Conservation (phyloP, 2,329 filamentous ascomycete genomes). For the Gaeumannomyces sp. region DNA sequence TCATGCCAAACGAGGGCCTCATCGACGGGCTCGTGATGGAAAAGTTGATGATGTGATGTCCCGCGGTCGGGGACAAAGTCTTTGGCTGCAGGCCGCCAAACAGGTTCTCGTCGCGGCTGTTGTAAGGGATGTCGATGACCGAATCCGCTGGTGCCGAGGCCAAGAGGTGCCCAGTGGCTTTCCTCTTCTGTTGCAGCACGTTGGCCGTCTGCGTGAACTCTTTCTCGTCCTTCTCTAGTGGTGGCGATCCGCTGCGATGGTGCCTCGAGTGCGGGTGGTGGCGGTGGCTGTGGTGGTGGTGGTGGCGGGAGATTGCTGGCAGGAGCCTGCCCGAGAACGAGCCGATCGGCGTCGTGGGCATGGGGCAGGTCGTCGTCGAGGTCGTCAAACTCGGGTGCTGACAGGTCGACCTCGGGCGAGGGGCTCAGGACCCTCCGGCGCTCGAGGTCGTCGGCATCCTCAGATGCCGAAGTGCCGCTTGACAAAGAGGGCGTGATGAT, state of each 20-base stretch:
- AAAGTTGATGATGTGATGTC: constrained; percentile 26
- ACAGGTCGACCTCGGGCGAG: constrained; percentile 89
- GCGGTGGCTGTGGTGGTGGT: constrained; percentile 29
- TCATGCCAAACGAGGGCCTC: constrained; percentile 39
- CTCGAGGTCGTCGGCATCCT: constrained; percentile 61
- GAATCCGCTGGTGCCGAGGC: constrained; percentile 25
- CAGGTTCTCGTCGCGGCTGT: constrained; percentile 43
- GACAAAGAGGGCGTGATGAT: constrained; percentile 83
- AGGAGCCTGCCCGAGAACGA: constrained; percentile 47
- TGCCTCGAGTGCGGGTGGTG: constrained; percentile 27
- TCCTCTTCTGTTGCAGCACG: constrained; percentile 66
- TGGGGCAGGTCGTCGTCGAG: constrained; percentile 51
- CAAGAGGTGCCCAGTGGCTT: constrained; percentile 40
- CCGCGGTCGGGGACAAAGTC: constrained; percentile 14
- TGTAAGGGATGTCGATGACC: constrained; percentile 24
- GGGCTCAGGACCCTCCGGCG: constrained; percentile 68
- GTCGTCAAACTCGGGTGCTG: constrained; percentile 78
- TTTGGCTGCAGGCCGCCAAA: constrained; percentile 40
- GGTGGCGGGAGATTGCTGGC: constrained; percentile 20
- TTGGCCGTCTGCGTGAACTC: constrained; percentile 96
- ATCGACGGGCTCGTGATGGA: constrained; percentile 51
- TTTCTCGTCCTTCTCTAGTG: constrained; percentile 87
- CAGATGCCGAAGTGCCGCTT: constrained; percentile 58
- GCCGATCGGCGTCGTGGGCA: constrained; percentile 57
- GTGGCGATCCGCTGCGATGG: constrained; percentile 73